Conservation (phyloP, 768 basidiomycete species). For the Phylloporus sp. region DNA sequence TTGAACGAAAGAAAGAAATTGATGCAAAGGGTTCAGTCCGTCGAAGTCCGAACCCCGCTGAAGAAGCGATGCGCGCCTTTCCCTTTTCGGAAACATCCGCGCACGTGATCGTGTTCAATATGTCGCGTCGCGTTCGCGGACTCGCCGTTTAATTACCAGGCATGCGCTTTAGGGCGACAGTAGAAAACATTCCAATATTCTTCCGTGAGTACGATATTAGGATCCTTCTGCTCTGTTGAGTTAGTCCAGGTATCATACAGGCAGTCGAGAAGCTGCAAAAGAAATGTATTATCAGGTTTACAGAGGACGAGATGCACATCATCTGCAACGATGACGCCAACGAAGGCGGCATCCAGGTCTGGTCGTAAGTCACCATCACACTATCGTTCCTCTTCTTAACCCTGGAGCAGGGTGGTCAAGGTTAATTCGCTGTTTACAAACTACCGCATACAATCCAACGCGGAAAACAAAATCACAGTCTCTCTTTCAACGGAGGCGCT, state of each 20-base stretch:
- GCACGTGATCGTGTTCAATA: constrained; percentile 26
- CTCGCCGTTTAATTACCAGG: background rate
- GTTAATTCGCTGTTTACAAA: constrained; percentile 63
- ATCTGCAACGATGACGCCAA: constrained; percentile 80
- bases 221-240: background rate
- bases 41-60: constrained; percentile 8
- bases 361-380: constrained; percentile 55
- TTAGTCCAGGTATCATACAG: constrained; percentile 64
- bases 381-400: constrained; percentile 5
- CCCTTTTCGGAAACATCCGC: constrained; percentile 16
- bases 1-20: constrained; percentile 19
- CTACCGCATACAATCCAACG: constrained; percentile 86
- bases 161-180: constrained; percentile 64
- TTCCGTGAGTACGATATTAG: constrained; percentile 37
- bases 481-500: constrained; percentile 72
- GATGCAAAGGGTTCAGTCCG: background rate
- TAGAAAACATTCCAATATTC: constrained; percentile 57
- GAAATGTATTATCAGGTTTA: constrained; percentile 78
- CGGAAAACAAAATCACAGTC: constrained; percentile 76
- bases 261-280: constrained; percentile 82
- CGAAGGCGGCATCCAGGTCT: constrained; percentile 85
- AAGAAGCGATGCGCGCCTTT: constrained; percentile 9
- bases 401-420: constrained; percentile 51
- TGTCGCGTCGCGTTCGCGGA: constrained; percentile 10
- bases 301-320: constrained; percentile 68